A percentile compares a stretch with the other conserved stretches of the same genome.
Evolutionary conservation across 495 filamentous ascomycete genomes (phyloP).

Genomic region (Aspergillus sparsus): DNA sequence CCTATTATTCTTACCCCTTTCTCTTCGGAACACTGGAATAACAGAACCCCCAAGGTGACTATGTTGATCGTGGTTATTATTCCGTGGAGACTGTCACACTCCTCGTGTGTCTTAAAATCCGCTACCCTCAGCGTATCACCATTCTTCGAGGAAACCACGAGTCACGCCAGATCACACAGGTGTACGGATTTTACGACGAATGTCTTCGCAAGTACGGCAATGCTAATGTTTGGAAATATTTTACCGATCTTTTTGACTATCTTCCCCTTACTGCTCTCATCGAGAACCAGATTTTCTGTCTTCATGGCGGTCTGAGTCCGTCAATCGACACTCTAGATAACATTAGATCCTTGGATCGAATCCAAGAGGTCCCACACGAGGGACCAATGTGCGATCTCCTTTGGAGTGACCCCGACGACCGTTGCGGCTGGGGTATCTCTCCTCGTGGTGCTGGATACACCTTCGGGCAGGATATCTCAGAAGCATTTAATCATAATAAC

Average conservation of each 20-base stretch:
- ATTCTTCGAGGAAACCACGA: slow-evolving; percentile 97
- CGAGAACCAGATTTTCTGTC: slow-evolving; percentile 99
- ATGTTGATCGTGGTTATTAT: slow-evolving; percentile 96
- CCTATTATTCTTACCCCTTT: slow-evolving; percentile 2
- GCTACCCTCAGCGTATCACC: slow-evolving; percentile 94
- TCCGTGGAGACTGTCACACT: slow-evolving; percentile 95
- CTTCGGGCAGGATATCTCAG: slow-evolving; percentile 98
- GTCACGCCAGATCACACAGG: slow-evolving; percentile 95
- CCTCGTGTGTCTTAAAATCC: slow-evolving; percentile 91
- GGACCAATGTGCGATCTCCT: slow-evolving; percentile 98
- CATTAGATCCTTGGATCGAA: slow-evolving; percentile 90
- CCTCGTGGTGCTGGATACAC: slow-evolving; percentile 97
- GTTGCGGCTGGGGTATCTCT: slow-evolving; percentile 98
- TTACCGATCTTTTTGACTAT: slow-evolving; percentile 98
- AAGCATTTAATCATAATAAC: slow-evolving; percentile 99
- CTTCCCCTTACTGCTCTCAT: slow-evolving; percentile 97
- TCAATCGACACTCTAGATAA: slow-evolving; percentile 99
- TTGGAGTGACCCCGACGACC: slow-evolving; percentile 97
- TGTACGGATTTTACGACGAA: slow-evolving; percentile 98
- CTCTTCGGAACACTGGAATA: background rate
- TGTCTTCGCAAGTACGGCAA: slow-evolving; percentile 97
- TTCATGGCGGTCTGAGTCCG: slow-evolving; percentile 93
- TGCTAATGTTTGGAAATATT: slow-evolving; percentile 99
- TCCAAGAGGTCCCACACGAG: slow-evolving; percentile 98
- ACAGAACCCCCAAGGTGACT: slow-evolving; percentile 65